Base-by-base conservation (phyloP, 345 rosid genomes). In the Linum usitatissimum region DNA sequence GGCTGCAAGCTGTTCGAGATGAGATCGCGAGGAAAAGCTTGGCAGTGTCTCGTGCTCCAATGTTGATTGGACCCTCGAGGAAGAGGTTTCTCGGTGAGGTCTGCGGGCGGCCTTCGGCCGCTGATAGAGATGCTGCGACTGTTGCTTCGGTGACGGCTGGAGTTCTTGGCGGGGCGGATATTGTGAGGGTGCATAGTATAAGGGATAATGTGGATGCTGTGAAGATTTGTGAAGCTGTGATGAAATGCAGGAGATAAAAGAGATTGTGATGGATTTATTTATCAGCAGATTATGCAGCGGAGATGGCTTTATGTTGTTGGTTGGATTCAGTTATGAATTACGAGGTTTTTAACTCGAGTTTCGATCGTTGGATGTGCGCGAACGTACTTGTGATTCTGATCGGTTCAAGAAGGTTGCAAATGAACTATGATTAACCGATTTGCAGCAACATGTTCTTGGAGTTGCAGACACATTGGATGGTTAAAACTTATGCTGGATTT, bases 111-210 rank as follows among this genome's bases (percentile, higher is more conserved):
- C 75, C 85, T 5, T 74, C 63, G 59, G 87, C 97, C n/a, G 60
- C 6, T 17, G 92, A 86, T 61, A 82, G 97, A 66, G 99, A 90
- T 79, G 82, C 96, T 28, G 97, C 97, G 60, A 90, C 97, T 0
- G 66, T 87, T 78, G 87, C 94, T 49, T 81, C 82, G 18, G 71
- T 86, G 38, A 72, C 97, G 62, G 76, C 88, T 5, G 83, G 91
- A 15, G 68, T 87, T 62, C 67, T 93, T 31, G 82, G 84, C 13
- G 96, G 96, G 53, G 96, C 96, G 19, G 90, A 83, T 77, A 86
- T 93, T 66, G 86, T 93, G 13, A 87, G 97, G 64, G 94, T 93
- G 62, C 96, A 93, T 80, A 86, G 87, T 53, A 84, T 93, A 42
- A 78, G 66, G 76, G 87, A 78, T 63, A 93, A 86, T 20, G 63